A percentile compares a stretch with the other conserved stretches of the same genome.
These are phyloP conservation scores for Delphinella strobiligena DNA, from an alignment of 2,329 filamentous ascomycete genomes.

Conservation along the genomic window DNA sequence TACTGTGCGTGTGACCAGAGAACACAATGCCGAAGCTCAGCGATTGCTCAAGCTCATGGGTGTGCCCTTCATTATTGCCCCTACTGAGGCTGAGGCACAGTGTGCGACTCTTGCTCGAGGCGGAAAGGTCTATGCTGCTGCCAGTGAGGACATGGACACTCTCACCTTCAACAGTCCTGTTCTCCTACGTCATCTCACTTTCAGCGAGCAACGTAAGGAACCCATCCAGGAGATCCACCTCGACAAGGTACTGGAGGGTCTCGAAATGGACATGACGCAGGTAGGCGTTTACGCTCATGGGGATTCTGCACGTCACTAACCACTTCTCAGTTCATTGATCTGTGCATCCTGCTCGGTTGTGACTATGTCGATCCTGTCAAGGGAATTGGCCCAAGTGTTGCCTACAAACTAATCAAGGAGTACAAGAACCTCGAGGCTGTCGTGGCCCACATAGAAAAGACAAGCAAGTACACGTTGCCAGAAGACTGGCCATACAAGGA, in stretches of 20 bases:
- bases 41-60: slow-evolving; percentile 87
- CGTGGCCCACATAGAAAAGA: slow-evolving; percentile 63
- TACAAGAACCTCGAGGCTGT: slow-evolving; percentile 80
- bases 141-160: slow-evolving; percentile 98
- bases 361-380: slow-evolving; percentile 96
- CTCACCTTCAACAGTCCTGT: slow-evolving; percentile 91
- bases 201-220: slow-evolving; percentile 94
- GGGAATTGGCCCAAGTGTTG: slow-evolving; percentile 84
- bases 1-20: slow-evolving; percentile 86
- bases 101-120: slow-evolving; percentile 81
- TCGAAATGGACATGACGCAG: slow-evolving; percentile 79
- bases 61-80: slow-evolving; percentile 85
- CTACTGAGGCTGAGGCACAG: slow-evolving; percentile 94
- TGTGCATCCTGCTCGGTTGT: slow-evolving; percentile 94
- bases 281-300: slow-evolving; percentile 33
- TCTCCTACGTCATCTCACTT: slow-evolving; percentile 82
- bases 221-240: slow-evolving; percentile 92
- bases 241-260: slow-evolving; percentile 71
- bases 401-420: slow-evolving; percentile 87
- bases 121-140: slow-evolving; percentile 92
- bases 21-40: slow-evolving; percentile 95
- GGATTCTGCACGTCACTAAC: background rate
- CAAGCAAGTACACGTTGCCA: slow-evolving; percentile 73
- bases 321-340: slow-evolving; percentile 69
- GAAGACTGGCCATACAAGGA: slow-evolving; percentile 97